Evolutionary conservation across 805 yeast species (phyloP), one percentile per base, ranked within the genome.

Genomic region (Pichia eremophila): DNA sequence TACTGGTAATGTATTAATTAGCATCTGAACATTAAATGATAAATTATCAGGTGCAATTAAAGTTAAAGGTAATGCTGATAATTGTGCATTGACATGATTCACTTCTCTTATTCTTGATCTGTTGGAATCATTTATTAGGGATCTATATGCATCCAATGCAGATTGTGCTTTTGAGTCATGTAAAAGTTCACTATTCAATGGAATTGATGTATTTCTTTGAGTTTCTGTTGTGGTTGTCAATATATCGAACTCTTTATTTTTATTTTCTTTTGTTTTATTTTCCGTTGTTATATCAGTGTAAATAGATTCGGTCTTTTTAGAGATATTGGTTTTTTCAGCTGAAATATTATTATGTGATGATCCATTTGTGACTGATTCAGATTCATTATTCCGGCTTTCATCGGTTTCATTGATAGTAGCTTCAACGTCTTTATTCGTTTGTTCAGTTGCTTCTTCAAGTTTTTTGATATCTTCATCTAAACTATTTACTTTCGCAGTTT

Each of bases 1-100:
- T 1, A 86, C 75, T 0, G 95, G 90, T 39, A 89, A 65, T 0
- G 89, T 75, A 54, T 82, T 81, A 46, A 84, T 68, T 29, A 81
- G 67, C 39, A 84, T 67, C 58, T 83, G 88, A 18, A 80, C 73
- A 56, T 85, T 74, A 22, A 79, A 74, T 1, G 83, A 79, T 27
- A 78, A 62, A 52, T 72, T 67, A 39, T 71, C 75, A 11, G 83
- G 78, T 2, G 85, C 80, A 2, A 76, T 70, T 6, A 80, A 59
- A 4, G 79, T 73, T 45, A 81, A 61, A 2, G 86, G 85, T 37
- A 81, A 64, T 2, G 84, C 80, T 0, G 82, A 76, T 39, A 80
- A 59, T 56, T 80, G 84, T 0, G 81, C 79, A 43, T 63, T 60
- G 2, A 59, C 57, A 12, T 63, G 47, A 37, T 55, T 55, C 11